Evolutionary conservation across 1,139 yeast species (phyloP).

Genomic region (Yamadazyma sp.): DNA sequence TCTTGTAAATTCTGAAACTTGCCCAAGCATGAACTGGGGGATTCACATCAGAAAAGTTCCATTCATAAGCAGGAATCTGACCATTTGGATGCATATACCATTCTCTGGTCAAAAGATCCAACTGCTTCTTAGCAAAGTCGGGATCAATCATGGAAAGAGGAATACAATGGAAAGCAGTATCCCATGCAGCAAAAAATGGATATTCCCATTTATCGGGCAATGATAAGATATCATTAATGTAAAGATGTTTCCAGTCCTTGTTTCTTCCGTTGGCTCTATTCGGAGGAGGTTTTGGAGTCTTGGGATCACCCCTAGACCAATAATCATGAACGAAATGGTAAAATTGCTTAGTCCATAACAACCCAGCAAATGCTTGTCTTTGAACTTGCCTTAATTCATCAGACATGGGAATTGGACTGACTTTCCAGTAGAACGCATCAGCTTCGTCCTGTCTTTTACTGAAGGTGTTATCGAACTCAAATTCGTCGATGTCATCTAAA

Average conservation of each 20-base stretch:
- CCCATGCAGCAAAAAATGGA: conserved; percentile 98
- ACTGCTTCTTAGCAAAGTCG: conserved; percentile 86
- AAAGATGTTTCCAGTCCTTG: conserved; percentile 86
- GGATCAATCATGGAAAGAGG: conserved; percentile 96
- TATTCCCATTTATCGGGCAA: conserved; percentile 98
- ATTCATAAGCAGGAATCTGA: conserved; percentile 96
- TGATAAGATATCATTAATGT: conserved; percentile 84
- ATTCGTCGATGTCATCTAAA: conserved; percentile 67
- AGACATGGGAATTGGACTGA: conserved; percentile 82
- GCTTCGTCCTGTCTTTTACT: conserved; percentile 84
- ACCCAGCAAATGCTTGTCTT: conserved; percentile 93
- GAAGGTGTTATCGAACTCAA: conserved; percentile 70
- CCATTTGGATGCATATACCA: conserved; percentile 99
- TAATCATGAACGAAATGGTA: conserved; percentile 84
- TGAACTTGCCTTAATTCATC: conserved; percentile 84
- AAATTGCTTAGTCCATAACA: conserved; percentile 93
- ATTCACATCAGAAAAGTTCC: conserved; percentile 95
- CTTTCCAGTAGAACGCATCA: conserved; percentile 89
- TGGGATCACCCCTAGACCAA: conserved; percentile 90
- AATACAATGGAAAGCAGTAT: conserved; percentile 92
- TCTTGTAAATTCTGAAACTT: conserved; percentile 83
- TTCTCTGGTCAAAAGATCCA: conserved; percentile 84
- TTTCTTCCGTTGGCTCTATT: conserved; percentile 84
- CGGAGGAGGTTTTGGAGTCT: conserved; percentile 71
- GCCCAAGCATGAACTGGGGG: conserved; percentile 99